Percentiles rank a stretch among this genome's conserved stretches.
Evolutionary conservation across 306 rosid genomes (phyloP).

Genomic region (Ochetophila trinervis): DNA sequence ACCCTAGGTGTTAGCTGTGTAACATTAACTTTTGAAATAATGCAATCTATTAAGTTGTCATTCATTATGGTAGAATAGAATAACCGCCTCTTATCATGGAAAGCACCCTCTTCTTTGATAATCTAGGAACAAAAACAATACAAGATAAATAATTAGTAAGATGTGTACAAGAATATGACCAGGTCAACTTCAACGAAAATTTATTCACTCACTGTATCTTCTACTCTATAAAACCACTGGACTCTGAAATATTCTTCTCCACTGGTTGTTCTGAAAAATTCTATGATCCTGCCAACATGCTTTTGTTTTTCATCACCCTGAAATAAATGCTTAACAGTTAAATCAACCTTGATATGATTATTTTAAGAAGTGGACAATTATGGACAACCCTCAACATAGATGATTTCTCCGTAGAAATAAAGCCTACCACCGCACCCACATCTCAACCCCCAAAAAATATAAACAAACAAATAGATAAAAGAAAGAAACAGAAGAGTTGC

Average conservation of each 20-base stretch:
- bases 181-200: constrained; percentile 10
- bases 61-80: constrained; percentile 89
- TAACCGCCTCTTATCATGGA: constrained; percentile 83
- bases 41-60: constrained; percentile 77
- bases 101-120: constrained; percentile 58
- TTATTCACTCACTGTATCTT: constrained; percentile 76
- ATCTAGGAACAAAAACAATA: constrained; percentile 48
- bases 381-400: not conserved
- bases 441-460: too few relatives aligned
- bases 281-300: constrained; percentile 74
- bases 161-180: constrained; percentile 9
- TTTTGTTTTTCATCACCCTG: constrained; percentile 72
- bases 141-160: constrained; percentile 15
- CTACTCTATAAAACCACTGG: constrained; percentile 89
- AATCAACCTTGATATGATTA: constrained; percentile 20
- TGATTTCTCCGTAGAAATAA: too few relatives aligned
- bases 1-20: constrained; percentile 63
- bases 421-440: too few relatives aligned
- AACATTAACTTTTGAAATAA: constrained; percentile 63
- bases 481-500: too few relatives aligned
- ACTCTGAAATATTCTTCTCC: constrained; percentile 68
- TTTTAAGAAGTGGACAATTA: not conserved
- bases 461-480: too few relatives aligned
- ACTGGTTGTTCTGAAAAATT: constrained; percentile 74
- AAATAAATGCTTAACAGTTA: constrained; percentile 26